Base-by-base conservation (phyloP, 106 monocot genomes). In the Dendrobium huoshanense region DNA sequence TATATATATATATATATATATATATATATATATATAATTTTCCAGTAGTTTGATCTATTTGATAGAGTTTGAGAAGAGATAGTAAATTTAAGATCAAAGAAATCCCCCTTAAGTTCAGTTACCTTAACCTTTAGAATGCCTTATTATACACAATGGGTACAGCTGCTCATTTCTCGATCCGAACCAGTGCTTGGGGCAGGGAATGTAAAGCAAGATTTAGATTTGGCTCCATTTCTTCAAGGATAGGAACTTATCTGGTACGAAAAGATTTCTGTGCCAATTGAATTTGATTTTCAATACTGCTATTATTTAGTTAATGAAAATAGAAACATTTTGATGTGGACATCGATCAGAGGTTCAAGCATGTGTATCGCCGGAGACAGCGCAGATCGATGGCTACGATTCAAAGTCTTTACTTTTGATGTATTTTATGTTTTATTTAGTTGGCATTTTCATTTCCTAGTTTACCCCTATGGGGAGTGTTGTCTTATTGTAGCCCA, bases 91-190 rank as follows among this genome's bases (percentile, higher is more conserved):
- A 81, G 77, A 22, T 29, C 75, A 70, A 91, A 82, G 76, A 89
- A 77, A 81, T 72, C n/a, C 91, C 18, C 91, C 29, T 73, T 80
- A 49, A 81, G 65, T 47, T 79, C 87, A 19, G 86, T 96, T 41
- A 87, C 85, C 41, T 49, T 96, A 77, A 51, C 86, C 41, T 93
- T 96, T 85, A 90, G 82, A 72, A 45, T 93, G 27, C 96, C 96
- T 33, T 96, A 96, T 18, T 91, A 86, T 81, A 96, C 96, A 6
- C 85, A 88, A 9, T 96, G 96, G 96, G 96, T 93, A 1, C 96
- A 96, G 79, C 79, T 96, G 75, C 73, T 91, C 40, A 79, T 96
- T 70, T 90, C 91, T 3, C 93, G 96, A 25, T 93, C 93, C 5
- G 83, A 89, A 18, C 86, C 90, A 41, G 55, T 85, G 4, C 86